Conservation (phyloP, 768 basidiomycete species). For the Mycena haematopus region DNA sequence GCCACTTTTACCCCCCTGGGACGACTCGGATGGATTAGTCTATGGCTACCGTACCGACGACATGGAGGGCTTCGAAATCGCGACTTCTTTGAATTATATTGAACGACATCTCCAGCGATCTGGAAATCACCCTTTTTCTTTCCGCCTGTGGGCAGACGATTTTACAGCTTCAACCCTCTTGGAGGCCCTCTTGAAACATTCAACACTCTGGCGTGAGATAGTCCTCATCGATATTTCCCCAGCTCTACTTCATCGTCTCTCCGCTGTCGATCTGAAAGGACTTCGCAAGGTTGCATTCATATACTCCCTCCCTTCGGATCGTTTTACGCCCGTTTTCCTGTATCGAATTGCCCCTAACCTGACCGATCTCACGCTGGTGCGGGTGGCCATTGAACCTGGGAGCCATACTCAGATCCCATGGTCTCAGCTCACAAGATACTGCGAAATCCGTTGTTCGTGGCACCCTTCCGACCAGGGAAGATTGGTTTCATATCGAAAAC, state of each 20-base stretch:
- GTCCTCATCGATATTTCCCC: background rate
- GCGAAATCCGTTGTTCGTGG: constrained; percentile 6
- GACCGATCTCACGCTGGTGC: constrained; percentile 8
- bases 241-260: background rate
- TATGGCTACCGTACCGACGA: background rate
- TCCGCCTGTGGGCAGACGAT: background rate
- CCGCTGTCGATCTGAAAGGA: background rate
- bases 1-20: no score
- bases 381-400: background rate
- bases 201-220: constrained; percentile 4
- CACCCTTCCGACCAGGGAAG: no score
- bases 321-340: background rate
- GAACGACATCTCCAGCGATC: constrained; percentile 1
- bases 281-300: constrained; percentile 4
- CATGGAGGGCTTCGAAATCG: background rate
- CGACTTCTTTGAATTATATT: constrained; percentile 5
- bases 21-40: no score
- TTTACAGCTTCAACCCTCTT: background rate
- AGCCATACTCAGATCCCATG: constrained; percentile 1
- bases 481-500: background rate
- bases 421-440: constrained; percentile 13
- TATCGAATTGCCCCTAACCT: background rate
- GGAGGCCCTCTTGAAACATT: background rate
- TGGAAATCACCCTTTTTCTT: constrained; percentile 5
- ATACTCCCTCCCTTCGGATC: no score